phyloP scores from a whole-genome alignment of 2,329 filamentous ascomycete species.

The Macrophomina phaseolina region DNA sequence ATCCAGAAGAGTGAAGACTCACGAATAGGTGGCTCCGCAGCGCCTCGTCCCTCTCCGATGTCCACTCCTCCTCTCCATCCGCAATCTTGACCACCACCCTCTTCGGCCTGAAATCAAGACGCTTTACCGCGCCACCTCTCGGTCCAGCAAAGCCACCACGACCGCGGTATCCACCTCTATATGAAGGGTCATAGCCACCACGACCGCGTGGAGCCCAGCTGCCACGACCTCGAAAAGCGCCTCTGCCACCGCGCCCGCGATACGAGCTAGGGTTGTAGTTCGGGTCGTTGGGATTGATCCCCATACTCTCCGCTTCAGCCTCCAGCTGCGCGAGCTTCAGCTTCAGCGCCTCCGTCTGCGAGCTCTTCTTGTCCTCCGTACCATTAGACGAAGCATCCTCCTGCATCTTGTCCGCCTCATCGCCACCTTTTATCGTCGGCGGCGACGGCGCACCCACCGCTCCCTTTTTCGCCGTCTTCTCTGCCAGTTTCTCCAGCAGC shows the following conservation, averaged over 20 bases:
- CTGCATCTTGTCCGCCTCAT: slow-evolving; percentile 32
- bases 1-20: slow-evolving; percentile 20
- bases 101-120: slow-evolving; percentile 77
- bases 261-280: slow-evolving; percentile 32
- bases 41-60: slow-evolving; percentile 66
- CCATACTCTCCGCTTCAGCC: slow-evolving; percentile 72
- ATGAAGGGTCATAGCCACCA: slow-evolving; percentile 33
- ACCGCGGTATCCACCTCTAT: slow-evolving; percentile 40
- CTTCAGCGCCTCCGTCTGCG: slow-evolving; percentile 69
- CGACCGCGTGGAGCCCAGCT: slow-evolving; percentile 41
- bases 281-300: slow-evolving; percentile 64
- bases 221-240: slow-evolving; percentile 47
- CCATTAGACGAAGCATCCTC: slow-evolving; percentile 28
- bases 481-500: slow-evolving; percentile 63
- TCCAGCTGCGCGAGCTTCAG: slow-evolving; percentile 75
- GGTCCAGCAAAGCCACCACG: slow-evolving; percentile 50
- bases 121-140: slow-evolving; percentile 59
- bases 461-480: slow-evolving; percentile 18
- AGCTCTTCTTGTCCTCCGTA: slow-evolving; percentile 39
- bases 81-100: slow-evolving; percentile 62
- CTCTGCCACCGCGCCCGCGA: slow-evolving; percentile 36
- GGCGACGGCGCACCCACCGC: not conserved
- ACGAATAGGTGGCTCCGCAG: slow-evolving; percentile 72
- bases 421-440: slow-evolving; percentile 21
- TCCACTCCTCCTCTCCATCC: slow-evolving; percentile 66